phyloP scores from a whole-genome alignment of 371 early-diverging fungal genomes.

The Mucor circinelloides region DNA sequence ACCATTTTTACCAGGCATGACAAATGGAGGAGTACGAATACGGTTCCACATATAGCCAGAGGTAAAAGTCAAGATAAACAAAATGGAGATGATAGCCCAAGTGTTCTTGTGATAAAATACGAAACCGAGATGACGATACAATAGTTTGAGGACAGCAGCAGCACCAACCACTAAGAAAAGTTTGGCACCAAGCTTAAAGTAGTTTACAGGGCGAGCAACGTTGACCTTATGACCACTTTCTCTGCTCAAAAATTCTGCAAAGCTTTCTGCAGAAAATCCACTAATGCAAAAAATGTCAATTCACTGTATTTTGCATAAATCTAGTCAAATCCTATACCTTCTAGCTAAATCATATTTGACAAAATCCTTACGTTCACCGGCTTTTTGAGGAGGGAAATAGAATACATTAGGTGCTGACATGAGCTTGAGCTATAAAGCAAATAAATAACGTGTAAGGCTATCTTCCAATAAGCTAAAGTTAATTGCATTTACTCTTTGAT shows the following conservation, averaged over 20 bases:
- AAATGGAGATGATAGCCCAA: conserved; percentile 60
- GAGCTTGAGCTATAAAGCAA: conserved; percentile 49
- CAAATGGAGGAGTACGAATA: conserved; percentile 78
- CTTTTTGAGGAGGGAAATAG: conserved; percentile 75
- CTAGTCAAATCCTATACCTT: background rate
- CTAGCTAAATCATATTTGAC: conserved; percentile 46
- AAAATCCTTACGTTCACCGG: conserved; percentile 42
- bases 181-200: conserved; percentile 43
- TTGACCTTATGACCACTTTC: conserved; percentile 44
- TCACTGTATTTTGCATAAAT: background rate
- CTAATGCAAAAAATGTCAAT: conserved; percentile 31
- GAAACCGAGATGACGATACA: conserved; percentile 52
- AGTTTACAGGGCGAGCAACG: conserved; percentile 53
- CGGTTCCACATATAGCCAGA: conserved; percentile 92
- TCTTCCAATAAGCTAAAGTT: background rate
- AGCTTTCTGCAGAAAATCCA: conserved; percentile 69
- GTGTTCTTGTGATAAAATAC: conserved; percentile 60
- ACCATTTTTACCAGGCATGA: conserved; percentile 61
- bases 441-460: background rate
- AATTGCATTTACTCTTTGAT: conserved; percentile 59
- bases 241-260: conserved; percentile 63
- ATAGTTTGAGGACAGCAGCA: conserved; percentile 39
- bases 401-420: conserved; percentile 73
- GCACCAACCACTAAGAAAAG: conserved; percentile 43
- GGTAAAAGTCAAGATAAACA: conserved; percentile 72